Evolutionary conservation across 2,329 filamentous ascomycete genomes (phyloP).

Genomic region (Fusarium sp.): DNA sequence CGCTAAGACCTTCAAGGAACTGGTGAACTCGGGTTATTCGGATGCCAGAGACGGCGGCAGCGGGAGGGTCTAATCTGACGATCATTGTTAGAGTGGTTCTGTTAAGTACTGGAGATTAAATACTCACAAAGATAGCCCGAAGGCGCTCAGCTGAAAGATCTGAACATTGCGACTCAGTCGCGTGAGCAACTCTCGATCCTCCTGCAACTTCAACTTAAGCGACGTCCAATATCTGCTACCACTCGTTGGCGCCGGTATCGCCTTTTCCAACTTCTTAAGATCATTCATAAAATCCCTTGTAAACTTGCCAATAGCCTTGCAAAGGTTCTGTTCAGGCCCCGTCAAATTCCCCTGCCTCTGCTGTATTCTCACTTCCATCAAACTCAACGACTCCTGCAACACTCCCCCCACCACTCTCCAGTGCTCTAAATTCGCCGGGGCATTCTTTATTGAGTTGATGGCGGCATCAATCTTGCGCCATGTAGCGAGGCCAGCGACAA

Average conservation of each 20-base stretch:
- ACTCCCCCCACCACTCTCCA: slow-evolving; percentile 17
- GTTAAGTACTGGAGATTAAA: no score
- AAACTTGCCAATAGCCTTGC: slow-evolving; percentile 12
- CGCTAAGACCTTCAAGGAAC: slow-evolving; percentile 18
- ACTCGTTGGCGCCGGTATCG: background rate
- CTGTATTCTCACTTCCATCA: slow-evolving; percentile 17
- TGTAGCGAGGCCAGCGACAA: slow-evolving; percentile 2
- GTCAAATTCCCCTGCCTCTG: slow-evolving; percentile 10
- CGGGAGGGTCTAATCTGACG: background rate
- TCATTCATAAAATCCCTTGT: slow-evolving; percentile 5
- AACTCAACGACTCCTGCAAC: background rate
- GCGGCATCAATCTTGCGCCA: slow-evolving; percentile 19
- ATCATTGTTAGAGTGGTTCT: background rate
- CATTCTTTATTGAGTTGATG: slow-evolving; percentile 15
- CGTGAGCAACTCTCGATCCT: slow-evolving; percentile 14
- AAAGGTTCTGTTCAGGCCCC: slow-evolving; percentile 15
- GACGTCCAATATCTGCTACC: background rate
- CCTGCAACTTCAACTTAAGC: slow-evolving; percentile 1
- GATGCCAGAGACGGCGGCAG: background rate
- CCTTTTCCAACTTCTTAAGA: slow-evolving; percentile 4
- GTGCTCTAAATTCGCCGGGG: slow-evolving; percentile 3
- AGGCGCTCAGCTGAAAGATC: slow-evolving; percentile 21
- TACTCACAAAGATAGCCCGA: slow-evolving; percentile 9
- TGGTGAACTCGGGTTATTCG: background rate
- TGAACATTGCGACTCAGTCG: slow-evolving; percentile 25